These are phyloP conservation scores for Picea sitchensis DNA, from an alignment of 75 land plant species.

Conservation along the genomic window DNA sequence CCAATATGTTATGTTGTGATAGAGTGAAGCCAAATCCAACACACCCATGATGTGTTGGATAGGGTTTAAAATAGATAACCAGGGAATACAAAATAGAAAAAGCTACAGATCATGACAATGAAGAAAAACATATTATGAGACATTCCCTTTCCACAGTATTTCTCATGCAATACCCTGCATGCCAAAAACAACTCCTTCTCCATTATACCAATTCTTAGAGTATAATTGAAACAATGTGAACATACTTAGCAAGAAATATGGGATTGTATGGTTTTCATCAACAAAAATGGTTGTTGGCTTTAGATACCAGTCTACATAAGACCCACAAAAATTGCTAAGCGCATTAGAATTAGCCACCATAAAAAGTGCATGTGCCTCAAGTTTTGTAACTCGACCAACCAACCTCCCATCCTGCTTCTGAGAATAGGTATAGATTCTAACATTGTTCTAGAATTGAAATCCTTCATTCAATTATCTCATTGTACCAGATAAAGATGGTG, in stretches of 20 bases:
- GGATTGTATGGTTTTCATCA: neutral
- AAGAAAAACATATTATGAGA: constrained; percentile 61
- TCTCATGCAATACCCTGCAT: constrained; percentile 40
- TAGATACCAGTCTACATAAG: neutral
- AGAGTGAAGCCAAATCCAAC: constrained; percentile 67
- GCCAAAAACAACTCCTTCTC: constrained; percentile 5
- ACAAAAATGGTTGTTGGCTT: neutral
- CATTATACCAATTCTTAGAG: too few species aligned
- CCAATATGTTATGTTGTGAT: constrained; percentile 78
- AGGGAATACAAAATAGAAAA: constrained; percentile 56
- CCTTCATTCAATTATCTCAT: too few species aligned
- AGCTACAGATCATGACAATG: constrained; percentile 56
- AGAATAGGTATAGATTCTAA: too few species aligned
- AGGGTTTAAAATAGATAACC: constrained; percentile 66
- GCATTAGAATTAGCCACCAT: neutral
- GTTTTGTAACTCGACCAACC: neutral
- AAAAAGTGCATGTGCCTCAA: neutral
- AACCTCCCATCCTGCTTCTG: neutral
- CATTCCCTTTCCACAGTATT: constrained; percentile 27
- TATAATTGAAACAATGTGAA: too few species aligned
- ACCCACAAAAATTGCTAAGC: neutral
- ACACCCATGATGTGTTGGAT: constrained; percentile 62
- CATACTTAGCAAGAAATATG: neutral
- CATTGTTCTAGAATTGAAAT: too few species aligned
- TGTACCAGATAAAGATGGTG: too few species aligned